Evolutionary conservation across 169 alveolate species (phyloP), one percentile per base, ranked within the genome.

Genomic region (Eimeria sp.): DNA sequence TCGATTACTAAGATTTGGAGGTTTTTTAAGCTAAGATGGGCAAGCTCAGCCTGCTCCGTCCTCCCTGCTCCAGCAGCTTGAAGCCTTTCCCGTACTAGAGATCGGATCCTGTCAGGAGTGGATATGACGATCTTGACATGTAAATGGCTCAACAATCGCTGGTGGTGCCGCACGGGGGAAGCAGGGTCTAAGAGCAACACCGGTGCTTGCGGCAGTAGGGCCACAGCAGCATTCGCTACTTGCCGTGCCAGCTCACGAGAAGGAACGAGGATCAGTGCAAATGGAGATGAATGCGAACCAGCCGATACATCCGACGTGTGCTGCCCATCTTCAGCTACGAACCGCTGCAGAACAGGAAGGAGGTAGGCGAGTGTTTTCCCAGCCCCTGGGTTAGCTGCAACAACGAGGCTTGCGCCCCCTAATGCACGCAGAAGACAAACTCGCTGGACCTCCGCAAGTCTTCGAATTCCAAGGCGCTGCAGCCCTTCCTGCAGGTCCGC

Each of bases 311-410:
- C 58, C 72, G 54, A 25, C 88, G 40, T 40, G 22, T 30, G 58
- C 45, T n/a, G 30, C 25, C 61, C 58, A 25, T 40, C 82, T 58
- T 49, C 65, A 40, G 63, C 49, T 54, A 67, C 45, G 16, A 89
- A 54, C 34, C 96, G 89, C 61, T 94, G 95, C 67, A 94, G 83
- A n/a, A 94, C 80, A 9, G 99, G 99, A 16, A 99, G 97, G 47
- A 98, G 95, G 96, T 97, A 99, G 13, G 99, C 98, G 89, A 98
- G 97, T 43, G 99, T 99, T 94, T 99, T 99, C 5, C 99, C 99
- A 45, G 99, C 97, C 10, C 99, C 99, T 22, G 99, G 98, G 73
- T 98, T 97, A 22, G 99, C 99, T 9, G 96, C 96, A 49, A 58
- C 96, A 20, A 67, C 65, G 63, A 93, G 84, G 70, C 90, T 88